These are phyloP conservation scores for Nemania abortiva DNA, from an alignment of 2,329 filamentous ascomycete genomes.

Conservation along the genomic window DNA sequence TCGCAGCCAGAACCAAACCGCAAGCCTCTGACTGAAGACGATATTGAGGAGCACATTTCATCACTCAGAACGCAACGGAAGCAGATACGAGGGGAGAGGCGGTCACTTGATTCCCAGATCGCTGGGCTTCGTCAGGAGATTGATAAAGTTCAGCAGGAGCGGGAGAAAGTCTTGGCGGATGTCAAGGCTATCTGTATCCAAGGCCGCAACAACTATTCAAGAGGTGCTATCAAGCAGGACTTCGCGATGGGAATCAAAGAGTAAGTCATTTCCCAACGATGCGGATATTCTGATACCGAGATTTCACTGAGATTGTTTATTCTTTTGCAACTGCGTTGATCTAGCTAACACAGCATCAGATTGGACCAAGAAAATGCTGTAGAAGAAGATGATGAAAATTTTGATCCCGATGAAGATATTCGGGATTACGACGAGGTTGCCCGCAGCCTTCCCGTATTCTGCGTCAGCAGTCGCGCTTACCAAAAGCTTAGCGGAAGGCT, in stretches of 20 bases:
- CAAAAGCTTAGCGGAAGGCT: constrained; percentile 70
- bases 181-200: constrained; percentile 61
- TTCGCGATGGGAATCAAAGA: constrained; percentile 71
- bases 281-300: neutral
- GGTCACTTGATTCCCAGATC: constrained; percentile 50
- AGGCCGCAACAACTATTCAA: constrained; percentile 68
- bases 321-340: neutral
- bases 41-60: constrained; percentile 54
- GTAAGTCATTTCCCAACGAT: constrained; percentile 43
- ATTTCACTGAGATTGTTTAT: neutral
- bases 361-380: constrained; percentile 66
- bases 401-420: constrained; percentile 65
- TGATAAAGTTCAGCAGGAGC: constrained; percentile 46
- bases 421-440: constrained; percentile 71
- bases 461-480: constrained; percentile 71
- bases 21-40: constrained; percentile 56
- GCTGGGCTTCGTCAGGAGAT: constrained; percentile 53
- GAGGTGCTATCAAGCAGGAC: constrained; percentile 65
- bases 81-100: constrained; percentile 49
- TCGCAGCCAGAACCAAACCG: constrained; percentile 41
- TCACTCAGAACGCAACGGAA: constrained; percentile 52
- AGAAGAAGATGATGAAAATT: constrained; percentile 66
- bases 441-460: constrained; percentile 70
- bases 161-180: constrained; percentile 47
- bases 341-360: constrained; percentile 42